These are phyloP conservation scores for Coemansia sp. DNA, from an alignment of 192 early-diverging fungal genomes.

Conservation along the genomic window DNA sequence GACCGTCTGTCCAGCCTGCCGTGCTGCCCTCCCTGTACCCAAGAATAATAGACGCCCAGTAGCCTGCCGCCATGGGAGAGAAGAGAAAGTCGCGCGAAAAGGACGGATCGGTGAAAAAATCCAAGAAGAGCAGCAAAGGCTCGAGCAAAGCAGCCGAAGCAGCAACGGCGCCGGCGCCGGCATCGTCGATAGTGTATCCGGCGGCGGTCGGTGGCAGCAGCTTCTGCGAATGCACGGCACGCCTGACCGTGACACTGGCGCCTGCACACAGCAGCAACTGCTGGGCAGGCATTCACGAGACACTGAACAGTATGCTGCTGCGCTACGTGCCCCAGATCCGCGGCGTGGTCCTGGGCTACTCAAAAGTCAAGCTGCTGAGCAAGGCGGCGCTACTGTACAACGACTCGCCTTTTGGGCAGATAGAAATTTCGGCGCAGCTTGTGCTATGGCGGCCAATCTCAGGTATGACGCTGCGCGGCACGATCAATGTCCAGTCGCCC, in stretches of 20 bases:
- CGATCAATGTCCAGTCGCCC: conserved; percentile 86
- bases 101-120: conserved; percentile 20
- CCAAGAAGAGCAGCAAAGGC: conserved; percentile 19
- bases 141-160: too few species aligned
- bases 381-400: conserved; percentile 65
- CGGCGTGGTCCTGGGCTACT: conserved; percentile 81
- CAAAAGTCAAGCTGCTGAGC: conserved; percentile 58
- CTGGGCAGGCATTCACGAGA: conserved; percentile 41
- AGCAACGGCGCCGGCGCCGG: not conserved
- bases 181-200: conserved; percentile 27
- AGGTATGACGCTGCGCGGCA: conserved; percentile 46
- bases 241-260: conserved; percentile 41
- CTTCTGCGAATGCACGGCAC: conserved; percentile 40
- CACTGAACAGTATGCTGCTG: conserved; percentile 49
- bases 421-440: conserved; percentile 65
- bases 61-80: conserved; percentile 27
- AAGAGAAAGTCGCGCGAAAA: conserved; percentile 41
- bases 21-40: not conserved
- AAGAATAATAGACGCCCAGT: not conserved
- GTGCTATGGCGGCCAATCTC: conserved; percentile 75
- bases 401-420: conserved; percentile 82
- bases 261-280: conserved; percentile 36
- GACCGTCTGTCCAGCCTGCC: not conserved
- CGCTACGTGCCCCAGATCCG: conserved; percentile 83
- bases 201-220: conserved; percentile 18